Conservation (phyloP, 2,329 filamentous ascomycete genomes). For the Lachnellula arida region DNA sequence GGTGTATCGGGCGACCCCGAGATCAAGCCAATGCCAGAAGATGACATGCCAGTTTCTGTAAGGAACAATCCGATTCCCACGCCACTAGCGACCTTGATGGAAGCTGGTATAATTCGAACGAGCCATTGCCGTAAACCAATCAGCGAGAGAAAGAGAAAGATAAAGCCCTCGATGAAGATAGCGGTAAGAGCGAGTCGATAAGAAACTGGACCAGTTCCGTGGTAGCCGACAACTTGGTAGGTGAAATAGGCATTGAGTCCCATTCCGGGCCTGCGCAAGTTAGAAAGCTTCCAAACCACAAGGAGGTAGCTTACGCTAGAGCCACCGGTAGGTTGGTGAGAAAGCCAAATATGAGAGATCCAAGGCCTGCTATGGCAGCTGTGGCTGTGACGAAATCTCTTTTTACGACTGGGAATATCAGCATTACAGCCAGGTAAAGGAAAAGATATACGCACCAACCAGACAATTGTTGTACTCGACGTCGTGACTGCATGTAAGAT, state of each 20-base stretch:
- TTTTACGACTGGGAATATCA: conserved; percentile 48
- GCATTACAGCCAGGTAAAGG: no score
- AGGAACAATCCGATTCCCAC: conserved; percentile 63
- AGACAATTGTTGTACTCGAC: conserved; percentile 40
- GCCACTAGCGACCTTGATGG: conserved; percentile 61
- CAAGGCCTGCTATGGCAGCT: conserved; percentile 71
- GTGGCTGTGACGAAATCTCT: conserved; percentile 79
- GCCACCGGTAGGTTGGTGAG: conserved; percentile 78
- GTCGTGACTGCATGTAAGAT: conserved; percentile 27
- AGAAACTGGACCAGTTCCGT: conserved; percentile 51
- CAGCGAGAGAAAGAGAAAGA: conserved; percentile 59
- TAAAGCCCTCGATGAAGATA: conserved; percentile 60
- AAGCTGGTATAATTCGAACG: conserved; percentile 58
- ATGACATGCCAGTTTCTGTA: conserved; percentile 64
- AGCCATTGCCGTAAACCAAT: conserved; percentile 71
- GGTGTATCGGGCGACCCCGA: conserved; percentile 67
- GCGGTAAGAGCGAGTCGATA: conserved; percentile 59
- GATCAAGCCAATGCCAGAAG: conserved; percentile 78
- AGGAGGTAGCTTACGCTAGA: conserved; percentile 52
- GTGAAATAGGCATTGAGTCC: conserved; percentile 65
- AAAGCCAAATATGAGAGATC: conserved; percentile 72
- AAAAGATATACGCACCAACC: conserved; percentile 25
- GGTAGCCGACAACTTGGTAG: conserved; percentile 60
- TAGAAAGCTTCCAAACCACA: neutral
- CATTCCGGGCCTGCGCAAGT: conserved; percentile 53